These are phyloP conservation scores for Eucalyptus cloeziana DNA, from an alignment of 345 rosid genomes.

Conservation along the genomic window DNA sequence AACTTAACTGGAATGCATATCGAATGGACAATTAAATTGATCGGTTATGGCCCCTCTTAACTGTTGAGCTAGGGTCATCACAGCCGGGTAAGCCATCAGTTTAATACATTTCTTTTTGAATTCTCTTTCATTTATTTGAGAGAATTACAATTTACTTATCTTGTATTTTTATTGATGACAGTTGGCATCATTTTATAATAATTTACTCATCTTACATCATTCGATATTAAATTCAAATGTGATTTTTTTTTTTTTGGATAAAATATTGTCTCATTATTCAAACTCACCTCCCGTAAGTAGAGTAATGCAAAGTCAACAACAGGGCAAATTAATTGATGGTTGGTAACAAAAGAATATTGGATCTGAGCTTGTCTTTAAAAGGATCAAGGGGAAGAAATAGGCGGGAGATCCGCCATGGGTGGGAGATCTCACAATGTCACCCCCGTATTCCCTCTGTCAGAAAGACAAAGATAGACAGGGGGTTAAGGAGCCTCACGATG, in stretches of 20 bases:
- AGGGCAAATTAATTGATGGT: too few relatives aligned
- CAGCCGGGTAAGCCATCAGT: background rate
- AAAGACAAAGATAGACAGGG: too few relatives aligned
- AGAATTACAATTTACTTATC: background rate
- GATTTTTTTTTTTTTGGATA: too few relatives aligned
- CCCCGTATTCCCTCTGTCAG: rapidly evolving
- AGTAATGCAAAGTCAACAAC: background rate
- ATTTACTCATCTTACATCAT: background rate
- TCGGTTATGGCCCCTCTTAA: background rate
- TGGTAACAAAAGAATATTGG: too few relatives aligned
- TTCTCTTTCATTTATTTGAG: background rate
- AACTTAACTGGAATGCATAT: background rate
- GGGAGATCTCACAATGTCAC: too few relatives aligned
- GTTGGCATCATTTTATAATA: background rate
- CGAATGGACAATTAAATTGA: background rate
- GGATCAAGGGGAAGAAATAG: too few relatives aligned
- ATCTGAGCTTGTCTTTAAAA: too few relatives aligned
- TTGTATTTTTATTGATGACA: background rate
- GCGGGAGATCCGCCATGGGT: too few relatives aligned
- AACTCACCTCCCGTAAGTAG: background rate
- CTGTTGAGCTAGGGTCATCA: background rate
- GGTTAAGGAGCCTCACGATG: rapidly evolving
- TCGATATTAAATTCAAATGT: background rate
- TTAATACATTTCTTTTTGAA: background rate
- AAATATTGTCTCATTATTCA: too few relatives aligned